Evolutionary conservation across 495 filamentous ascomycete genomes (phyloP).

Genomic region (Daldinia decipiens): DNA sequence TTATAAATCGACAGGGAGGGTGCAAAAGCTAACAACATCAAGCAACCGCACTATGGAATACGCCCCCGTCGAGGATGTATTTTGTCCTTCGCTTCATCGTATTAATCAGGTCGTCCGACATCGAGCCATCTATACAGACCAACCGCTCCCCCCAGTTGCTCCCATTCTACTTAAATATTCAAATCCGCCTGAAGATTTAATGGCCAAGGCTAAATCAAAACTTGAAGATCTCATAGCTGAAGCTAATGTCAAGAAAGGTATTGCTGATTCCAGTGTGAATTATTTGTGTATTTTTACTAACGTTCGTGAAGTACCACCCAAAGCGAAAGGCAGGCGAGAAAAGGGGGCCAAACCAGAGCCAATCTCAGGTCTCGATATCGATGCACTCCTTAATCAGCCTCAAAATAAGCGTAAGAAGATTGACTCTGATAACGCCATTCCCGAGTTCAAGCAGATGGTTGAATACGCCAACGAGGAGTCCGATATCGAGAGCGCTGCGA

Average conservation of each 20-base stretch:
- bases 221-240: conserved; percentile 72
- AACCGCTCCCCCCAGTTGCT: conserved; percentile 71
- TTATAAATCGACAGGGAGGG: background rate
- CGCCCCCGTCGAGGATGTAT: conserved; percentile 82
- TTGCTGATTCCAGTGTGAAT: background rate
- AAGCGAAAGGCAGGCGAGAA: conserved; percentile 77
- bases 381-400: conserved; percentile 70
- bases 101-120: conserved; percentile 84
- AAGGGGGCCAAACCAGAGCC: conserved; percentile 79
- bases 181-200: conserved; percentile 73
- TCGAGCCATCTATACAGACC: conserved; percentile 78
- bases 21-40: conserved; percentile 45
- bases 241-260: conserved; percentile 89
- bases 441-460: conserved; percentile 89
- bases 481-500: conserved; percentile 71
- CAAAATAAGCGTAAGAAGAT: conserved; percentile 68
- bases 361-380: conserved; percentile 89
- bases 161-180: conserved; percentile 79
- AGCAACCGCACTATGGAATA: conserved; percentile 75
- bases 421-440: conserved; percentile 81
- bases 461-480: conserved; percentile 67
- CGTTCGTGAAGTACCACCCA: conserved; percentile 76
- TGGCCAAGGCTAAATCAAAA: conserved; percentile 63
- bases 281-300: conserved; percentile 39
- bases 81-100: conserved; percentile 91